Percentiles rank a stretch among this genome's conserved stretches.
These are phyloP conservation scores for Diplotaxis tenuifolia DNA, from an alignment of 345 rosid genomes.

Conservation along the genomic window DNA sequence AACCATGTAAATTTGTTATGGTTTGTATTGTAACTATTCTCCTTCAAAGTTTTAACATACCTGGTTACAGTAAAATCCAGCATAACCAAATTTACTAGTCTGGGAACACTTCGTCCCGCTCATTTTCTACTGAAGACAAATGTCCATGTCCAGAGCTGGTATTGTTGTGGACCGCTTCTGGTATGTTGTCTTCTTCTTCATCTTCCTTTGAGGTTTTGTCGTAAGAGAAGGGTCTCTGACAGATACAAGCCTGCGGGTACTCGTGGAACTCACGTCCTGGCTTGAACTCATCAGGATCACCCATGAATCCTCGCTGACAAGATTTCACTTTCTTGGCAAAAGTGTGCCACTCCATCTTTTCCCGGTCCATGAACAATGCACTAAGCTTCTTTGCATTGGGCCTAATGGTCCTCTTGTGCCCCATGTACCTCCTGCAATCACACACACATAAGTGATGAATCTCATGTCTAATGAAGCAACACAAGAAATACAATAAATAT, in stretches of 20 bases:
- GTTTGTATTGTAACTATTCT: neutral
- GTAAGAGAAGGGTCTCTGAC: slow-evolving; percentile 53
- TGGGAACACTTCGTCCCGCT: slow-evolving; percentile 40
- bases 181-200: slow-evolving; percentile 33
- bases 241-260: slow-evolving; percentile 77
- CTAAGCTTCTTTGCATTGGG: slow-evolving; percentile 92
- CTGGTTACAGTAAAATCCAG: slow-evolving; percentile 27
- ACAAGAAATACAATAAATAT: too few relatives aligned
- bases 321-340: slow-evolving; percentile 84
- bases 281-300: slow-evolving; percentile 89
- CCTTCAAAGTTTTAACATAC: slow-evolving; percentile 15
- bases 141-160: slow-evolving; percentile 28
- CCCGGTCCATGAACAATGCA: slow-evolving; percentile 64
- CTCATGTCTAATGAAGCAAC: neutral
- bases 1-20: neutral
- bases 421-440: slow-evolving; percentile 77
- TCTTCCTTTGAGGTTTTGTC: slow-evolving; percentile 28
- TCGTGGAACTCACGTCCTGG: slow-evolving; percentile 90
- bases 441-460: slow-evolving; percentile 5
- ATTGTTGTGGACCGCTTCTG: slow-evolving; percentile 30
- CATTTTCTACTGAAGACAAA: slow-evolving; percentile 29
- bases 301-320: slow-evolving; percentile 93
- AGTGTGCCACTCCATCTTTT: slow-evolving; percentile 73
- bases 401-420: slow-evolving; percentile 93
- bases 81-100: slow-evolving; percentile 30